Percentiles rank a stretch among this genome's conserved stretches.
Conservation (phyloP, 495 filamentous ascomycete genomes). For the Penicillium cinerascens region DNA sequence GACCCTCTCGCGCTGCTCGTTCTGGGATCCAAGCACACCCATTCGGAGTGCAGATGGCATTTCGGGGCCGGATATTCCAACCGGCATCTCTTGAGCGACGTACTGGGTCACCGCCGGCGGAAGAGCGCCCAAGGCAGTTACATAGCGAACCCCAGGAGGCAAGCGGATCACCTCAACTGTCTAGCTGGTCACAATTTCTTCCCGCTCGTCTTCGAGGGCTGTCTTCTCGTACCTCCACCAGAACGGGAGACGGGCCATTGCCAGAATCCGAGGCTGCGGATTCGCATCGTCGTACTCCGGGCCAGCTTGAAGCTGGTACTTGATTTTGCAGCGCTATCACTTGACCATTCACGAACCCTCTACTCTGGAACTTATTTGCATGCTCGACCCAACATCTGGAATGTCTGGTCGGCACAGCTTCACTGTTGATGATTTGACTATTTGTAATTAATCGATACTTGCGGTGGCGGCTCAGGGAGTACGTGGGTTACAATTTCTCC, state of each 20-base stretch:
- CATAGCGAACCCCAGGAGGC: not conserved
- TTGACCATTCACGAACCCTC: not conserved
- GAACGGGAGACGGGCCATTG: not conserved
- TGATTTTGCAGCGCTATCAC: constrained; percentile 2
- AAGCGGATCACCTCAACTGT: not conserved
- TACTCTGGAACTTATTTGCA: constrained; percentile 8
- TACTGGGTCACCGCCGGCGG: not conserved
- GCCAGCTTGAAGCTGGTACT: constrained; percentile 35
- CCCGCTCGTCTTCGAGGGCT: constrained; percentile 17
- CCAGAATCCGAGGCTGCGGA: not conserved
- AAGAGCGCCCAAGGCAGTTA: not conserved
- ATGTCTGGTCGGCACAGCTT: constrained; percentile 21
- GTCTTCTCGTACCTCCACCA: not conserved
- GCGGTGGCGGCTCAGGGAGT: constrained; percentile 3
- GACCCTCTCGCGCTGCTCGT: constrained; percentile 19
- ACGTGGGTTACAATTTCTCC: not conserved
- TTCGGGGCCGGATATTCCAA: constrained; percentile 19
- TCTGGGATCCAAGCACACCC: constrained; percentile 4
- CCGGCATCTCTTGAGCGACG: not conserved
- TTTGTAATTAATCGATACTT: constrained; percentile 19
- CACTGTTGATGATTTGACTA: constrained; percentile 20
- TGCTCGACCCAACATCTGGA: constrained; percentile 29
- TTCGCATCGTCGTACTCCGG: constrained; percentile 22
- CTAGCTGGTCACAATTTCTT: constrained; percentile 17
- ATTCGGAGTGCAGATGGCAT: constrained; percentile 14